Base-by-base conservation (phyloP, 1,139 yeast genomes). In the Wickerhamomyces sp. region DNA sequence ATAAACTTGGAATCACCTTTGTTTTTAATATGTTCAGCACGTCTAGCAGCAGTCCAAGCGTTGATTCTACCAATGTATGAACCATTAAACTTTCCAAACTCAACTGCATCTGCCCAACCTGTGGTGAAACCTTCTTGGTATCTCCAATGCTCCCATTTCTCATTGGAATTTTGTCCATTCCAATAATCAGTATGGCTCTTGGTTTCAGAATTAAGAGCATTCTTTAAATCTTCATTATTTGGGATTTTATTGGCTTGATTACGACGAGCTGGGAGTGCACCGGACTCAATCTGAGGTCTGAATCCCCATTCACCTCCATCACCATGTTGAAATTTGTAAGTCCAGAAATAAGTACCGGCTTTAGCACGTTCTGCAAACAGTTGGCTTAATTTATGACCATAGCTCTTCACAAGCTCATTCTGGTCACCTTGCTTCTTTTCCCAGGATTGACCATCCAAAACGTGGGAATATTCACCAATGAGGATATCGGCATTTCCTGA, bases 241-340 rank as follows among this genome's bases (percentile, higher is more conserved):
- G 78, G 75, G 11, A 52, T 30, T 14, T 42, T 36, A 10, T 48
- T 48, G 16, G 45, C 44, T 16, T 17, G 31, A 6, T 31, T 41
- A 29, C 31, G 39, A 37, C 66, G 47, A 6, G 52, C 33, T 8
- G 72, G 70, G 17, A 87, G 62, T 9, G 80, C 77, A 0, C 89
- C 89, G 38, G 64, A 64, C 20, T 81, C 76, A 19, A 73, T 62
- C 91, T 85, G 85, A 30, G 88, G 86, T 29, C 72, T 70, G 58
- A 86, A 80, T 37, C 91, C 96, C 97, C 97, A 89, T 61, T 87
- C 96, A 10, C 96, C 97, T 26, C 96, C 96, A 51, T 81, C 82
- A 3, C 96, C 96, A 37, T 78, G 70, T 54, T 82, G 76, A 54
- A 89, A 89, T 59, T 86, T 87, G 57, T 64, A 84, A 2, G 96